These are phyloP conservation scores for Amanita rimosa DNA, from an alignment of 768 basidiomycete species.

Conservation along the genomic window DNA sequence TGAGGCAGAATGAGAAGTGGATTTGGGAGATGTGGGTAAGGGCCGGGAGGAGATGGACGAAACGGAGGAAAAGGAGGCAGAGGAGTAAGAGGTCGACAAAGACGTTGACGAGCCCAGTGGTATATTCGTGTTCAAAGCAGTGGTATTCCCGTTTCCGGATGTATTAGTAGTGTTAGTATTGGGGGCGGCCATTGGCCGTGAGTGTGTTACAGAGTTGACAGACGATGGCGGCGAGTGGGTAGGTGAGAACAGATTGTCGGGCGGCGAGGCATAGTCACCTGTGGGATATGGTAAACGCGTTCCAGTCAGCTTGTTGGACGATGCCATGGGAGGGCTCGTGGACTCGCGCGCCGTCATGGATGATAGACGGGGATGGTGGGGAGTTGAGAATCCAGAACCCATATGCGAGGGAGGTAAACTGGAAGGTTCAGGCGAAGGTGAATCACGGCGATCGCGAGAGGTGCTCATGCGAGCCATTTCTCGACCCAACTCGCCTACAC, in stretches of 20 bases:
- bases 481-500: constrained; percentile 63
- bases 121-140: too few relatives aligned
- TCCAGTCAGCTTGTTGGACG: constrained; percentile 28
- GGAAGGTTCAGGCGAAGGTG: constrained; percentile 35
- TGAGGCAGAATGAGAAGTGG: constrained; percentile 2
- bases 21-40: constrained; percentile 8
- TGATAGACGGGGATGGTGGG: constrained; percentile 22
- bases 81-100: constrained; percentile 15
- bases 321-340: constrained; percentile 49
- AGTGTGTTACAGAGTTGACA: constrained; percentile 36
- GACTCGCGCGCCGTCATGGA: constrained; percentile 45
- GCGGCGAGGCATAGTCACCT: constrained; percentile 69
- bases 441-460: constrained; percentile 16
- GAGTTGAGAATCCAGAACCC: constrained; percentile 22
- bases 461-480: constrained; percentile 68
- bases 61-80: constrained; percentile 15
- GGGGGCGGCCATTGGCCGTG: constrained; percentile 28
- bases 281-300: constrained; percentile 73
- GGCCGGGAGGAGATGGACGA: constrained; percentile 12
- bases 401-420: constrained; percentile 22
- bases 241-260: constrained; percentile 32
- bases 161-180: not conserved
- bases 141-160: not conserved
- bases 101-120: constrained; percentile 8
- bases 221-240: constrained; percentile 38